A percentile compares a stretch with the other conserved stretches of the same genome.
Evolutionary conservation across 345 rosid genomes (phyloP).

Genomic region (Salix purpurea): DNA sequence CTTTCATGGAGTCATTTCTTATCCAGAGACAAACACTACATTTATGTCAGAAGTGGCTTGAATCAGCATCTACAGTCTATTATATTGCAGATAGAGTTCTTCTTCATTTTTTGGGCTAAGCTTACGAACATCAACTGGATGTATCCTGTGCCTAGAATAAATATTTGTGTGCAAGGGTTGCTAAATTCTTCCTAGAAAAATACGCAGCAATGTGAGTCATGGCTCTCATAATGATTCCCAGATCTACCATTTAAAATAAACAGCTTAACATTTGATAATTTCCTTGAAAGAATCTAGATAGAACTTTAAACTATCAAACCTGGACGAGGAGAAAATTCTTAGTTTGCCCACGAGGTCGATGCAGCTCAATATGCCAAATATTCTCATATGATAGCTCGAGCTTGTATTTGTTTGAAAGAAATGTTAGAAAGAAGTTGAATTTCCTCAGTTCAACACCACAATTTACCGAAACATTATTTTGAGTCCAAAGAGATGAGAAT

Average conservation of each 20-base stretch:
- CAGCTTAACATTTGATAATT: neutral
- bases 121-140: neutral
- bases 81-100: neutral
- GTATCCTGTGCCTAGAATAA: neutral
- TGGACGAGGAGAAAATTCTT: slow-evolving; percentile 28
- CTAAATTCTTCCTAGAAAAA: neutral
- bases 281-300: neutral
- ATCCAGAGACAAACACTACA: neutral
- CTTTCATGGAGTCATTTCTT: neutral
- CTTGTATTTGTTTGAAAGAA: slow-evolving; percentile 11
- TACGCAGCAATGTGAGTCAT: neutral
- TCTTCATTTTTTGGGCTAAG: neutral
- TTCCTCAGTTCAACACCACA: slow-evolving; percentile 19
- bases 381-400: slow-evolving; percentile 37
- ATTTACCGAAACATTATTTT: slow-evolving; percentile 13
- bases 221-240: neutral
- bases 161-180: neutral
- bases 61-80: neutral
- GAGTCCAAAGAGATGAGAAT: slow-evolving; percentile 30
- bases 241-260: neutral
- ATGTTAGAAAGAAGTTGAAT: slow-evolving; percentile 21
- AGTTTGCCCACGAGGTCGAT: neutral
- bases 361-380: slow-evolving; percentile 30
- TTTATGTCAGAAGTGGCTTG: neutral
- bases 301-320: slow-evolving; percentile 20